Base-by-base conservation (phyloP, 75 land plant species). In the Cupressus sempervirens region DNA sequence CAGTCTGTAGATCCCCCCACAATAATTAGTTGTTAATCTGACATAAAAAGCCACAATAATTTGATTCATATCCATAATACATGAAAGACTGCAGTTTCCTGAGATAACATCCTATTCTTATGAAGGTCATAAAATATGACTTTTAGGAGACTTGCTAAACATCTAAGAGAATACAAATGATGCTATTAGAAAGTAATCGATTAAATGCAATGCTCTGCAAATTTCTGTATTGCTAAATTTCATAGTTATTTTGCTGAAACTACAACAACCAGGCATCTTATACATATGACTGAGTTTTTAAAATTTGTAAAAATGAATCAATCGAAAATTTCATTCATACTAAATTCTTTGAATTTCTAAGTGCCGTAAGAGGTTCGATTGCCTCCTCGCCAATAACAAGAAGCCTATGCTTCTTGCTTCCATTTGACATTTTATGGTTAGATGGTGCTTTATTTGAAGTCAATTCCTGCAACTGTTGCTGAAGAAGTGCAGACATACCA, bases 301-400 rank as follows among this genome's bases (percentile, higher is more conserved):
- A 58, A 58, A 58, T 2, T 70, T 8, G 32, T 29, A 2, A 30
- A 1, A 30, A 30, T 30, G 30, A 70, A 70, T 29, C 34, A 70
- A 70, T 70, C 30, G 32, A 29, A 11, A 0, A 12, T 11, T 35
- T 70, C 15, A 70, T 70, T 70, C 35, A 70, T 30, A 32, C 3
- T 2, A 9, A 13, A 41, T 50, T 43, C 58, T 52, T 82, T 11
- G 86, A 87, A 87, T 82, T 92, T 6, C 93, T 82, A 72, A 92
- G 90, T 38, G 96, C 99, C 68, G 88, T 85, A 76, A 97, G 91
- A 48, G 99, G 96, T 56, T 97, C 99, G 20, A 89, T 86, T 87
- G 86, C 88, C 84, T 96, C 93, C 84, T 92, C 96, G 84, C 99
- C 99, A 85, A 97, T 94, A 75, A 96, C 98, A 18, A 93, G 88